Conservation (phyloP, 176 grass and related monocot species). For the Carex cristatella region DNA sequence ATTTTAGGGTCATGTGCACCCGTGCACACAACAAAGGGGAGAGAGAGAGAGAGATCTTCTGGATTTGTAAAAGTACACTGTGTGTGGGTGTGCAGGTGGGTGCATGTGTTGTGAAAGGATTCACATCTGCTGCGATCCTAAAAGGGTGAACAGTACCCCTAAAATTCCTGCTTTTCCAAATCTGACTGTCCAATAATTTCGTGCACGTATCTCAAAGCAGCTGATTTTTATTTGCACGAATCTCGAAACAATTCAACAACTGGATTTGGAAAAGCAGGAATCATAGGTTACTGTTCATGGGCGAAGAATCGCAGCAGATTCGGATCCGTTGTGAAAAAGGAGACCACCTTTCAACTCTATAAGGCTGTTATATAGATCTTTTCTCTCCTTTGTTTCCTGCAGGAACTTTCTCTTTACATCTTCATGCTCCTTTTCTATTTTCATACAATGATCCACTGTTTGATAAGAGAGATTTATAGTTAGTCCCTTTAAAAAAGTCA, state of each 20-base stretch:
- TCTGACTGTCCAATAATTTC: no score
- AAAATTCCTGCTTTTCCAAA: no score
- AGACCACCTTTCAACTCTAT: conserved; percentile 71
- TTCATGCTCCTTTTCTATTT: conserved; percentile 54
- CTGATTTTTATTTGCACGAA: no score
- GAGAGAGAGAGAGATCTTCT: not conserved
- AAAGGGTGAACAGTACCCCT: no score
- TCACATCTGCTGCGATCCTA: no score
- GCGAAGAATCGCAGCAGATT: no score
- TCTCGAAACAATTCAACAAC: no score
- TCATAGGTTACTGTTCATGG: no score
- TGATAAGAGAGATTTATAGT: conserved; percentile 15
- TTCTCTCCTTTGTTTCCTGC: conserved; percentile 69
- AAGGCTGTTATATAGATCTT: conserved; percentile 83
- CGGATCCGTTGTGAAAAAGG: not conserved
- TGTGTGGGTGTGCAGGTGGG: not conserved
- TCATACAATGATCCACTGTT: conserved; percentile 55
- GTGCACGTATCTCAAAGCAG: no score
- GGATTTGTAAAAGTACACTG: not conserved
- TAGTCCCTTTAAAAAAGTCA: not conserved
- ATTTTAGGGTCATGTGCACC: not conserved
- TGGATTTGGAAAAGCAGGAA: no score
- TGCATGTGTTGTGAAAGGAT: not conserved
- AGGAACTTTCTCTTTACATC: conserved; percentile 66
- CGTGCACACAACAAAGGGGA: not conserved